These are phyloP conservation scores for Coemansia sp. DNA, from an alignment of 192 early-diverging fungal genomes.

Conservation along the genomic window DNA sequence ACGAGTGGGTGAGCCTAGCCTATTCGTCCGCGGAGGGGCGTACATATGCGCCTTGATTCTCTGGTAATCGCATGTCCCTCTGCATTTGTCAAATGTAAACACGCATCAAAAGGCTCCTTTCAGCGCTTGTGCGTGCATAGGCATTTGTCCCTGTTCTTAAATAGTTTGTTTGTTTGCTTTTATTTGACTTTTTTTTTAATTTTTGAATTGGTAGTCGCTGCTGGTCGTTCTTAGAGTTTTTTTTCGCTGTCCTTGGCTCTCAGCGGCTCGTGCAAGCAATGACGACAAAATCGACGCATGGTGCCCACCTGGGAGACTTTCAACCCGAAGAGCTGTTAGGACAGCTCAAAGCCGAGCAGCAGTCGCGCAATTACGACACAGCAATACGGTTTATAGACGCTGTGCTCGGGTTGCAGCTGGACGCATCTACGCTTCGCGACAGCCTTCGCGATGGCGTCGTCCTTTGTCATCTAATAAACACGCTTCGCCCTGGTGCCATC, in stretches of 20 bases:
- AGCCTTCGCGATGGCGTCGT: constrained; percentile 73
- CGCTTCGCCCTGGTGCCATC: constrained; percentile 69
- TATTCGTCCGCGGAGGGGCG: background rate
- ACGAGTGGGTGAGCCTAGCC: background rate
- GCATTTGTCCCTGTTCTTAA: no score
- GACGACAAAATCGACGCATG: constrained; percentile 20
- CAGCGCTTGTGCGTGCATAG: no score
- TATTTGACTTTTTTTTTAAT: no score
- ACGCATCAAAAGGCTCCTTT: no score
- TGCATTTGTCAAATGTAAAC: no score
- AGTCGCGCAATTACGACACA: constrained; percentile 59
- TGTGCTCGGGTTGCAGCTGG: constrained; percentile 57
- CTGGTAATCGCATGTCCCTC: no score
- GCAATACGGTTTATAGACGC: constrained; percentile 63
- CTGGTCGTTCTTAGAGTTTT: no score
- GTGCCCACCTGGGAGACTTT: constrained; percentile 30
- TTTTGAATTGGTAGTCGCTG: no score
- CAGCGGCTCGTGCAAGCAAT: constrained; percentile 1
- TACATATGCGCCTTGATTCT: background rate
- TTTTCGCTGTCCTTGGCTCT: background rate
- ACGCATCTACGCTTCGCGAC: constrained; percentile 56
- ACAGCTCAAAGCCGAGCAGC: constrained; percentile 60
- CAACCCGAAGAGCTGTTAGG: constrained; percentile 55
- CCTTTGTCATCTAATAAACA: constrained; percentile 78
- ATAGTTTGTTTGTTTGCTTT: no score